phyloP scores from a whole-genome alignment of 176 grass and related monocot species.

The Musa beccarii region DNA sequence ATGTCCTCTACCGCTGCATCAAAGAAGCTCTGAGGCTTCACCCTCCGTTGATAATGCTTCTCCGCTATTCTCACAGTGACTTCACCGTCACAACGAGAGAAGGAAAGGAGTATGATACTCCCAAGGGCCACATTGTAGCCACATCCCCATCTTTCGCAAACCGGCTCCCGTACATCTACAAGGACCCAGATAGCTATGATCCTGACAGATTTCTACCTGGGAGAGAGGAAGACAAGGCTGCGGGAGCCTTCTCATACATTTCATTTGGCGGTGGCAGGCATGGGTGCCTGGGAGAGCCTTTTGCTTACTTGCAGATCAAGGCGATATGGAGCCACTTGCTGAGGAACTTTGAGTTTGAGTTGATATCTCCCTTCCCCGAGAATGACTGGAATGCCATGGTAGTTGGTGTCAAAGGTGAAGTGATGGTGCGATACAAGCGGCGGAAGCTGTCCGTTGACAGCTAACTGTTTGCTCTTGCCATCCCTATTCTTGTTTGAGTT shows the following conservation, averaged over 20 bases:
- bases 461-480: neutral
- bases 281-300: conserved; percentile 84
- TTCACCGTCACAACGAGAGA: conserved; percentile 79
- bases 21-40: conserved; percentile 93
- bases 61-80: conserved; percentile 71
- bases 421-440: conserved; percentile 85
- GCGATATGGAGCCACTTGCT: conserved; percentile 80
- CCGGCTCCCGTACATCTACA: conserved; percentile 73
- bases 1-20: conserved; percentile 88
- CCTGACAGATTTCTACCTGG: conserved; percentile 60
- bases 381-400: conserved; percentile 93
- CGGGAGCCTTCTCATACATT: conserved; percentile 86
- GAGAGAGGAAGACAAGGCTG: conserved; percentile 88
- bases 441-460: conserved; percentile 48
- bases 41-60: conserved; percentile 80
- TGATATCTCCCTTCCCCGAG: conserved; percentile 84
- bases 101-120: conserved; percentile 73
- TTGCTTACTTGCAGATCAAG: conserved; percentile 96
- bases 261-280: conserved; percentile 87
- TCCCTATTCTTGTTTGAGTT: neutral
- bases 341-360: conserved; percentile 93
- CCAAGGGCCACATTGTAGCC: conserved; percentile 91
- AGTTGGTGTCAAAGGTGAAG: conserved; percentile 74
- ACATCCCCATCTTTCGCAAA: conserved; percentile 86
- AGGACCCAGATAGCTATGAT: conserved; percentile 72